These are phyloP conservation scores for Halophytophthora batemanensis DNA, from an alignment of 352 stramenopile species.

Conservation along the genomic window DNA sequence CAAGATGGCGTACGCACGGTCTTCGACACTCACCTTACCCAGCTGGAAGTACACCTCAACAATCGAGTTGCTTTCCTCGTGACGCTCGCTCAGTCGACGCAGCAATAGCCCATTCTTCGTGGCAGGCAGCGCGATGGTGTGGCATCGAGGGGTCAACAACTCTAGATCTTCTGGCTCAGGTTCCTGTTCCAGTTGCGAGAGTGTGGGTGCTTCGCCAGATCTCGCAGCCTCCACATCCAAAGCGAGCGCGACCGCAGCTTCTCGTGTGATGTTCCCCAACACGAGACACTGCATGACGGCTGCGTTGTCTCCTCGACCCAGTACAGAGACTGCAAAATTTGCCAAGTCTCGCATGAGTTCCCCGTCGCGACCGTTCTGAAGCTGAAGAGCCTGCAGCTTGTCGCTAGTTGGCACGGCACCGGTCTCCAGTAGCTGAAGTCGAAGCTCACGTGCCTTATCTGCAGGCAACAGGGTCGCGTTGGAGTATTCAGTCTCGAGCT, in stretches of 20 bases:
- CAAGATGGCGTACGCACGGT: conserved; percentile 65
- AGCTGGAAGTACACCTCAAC: conserved; percentile 87
- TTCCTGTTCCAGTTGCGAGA: conserved; percentile 17
- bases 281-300: conserved; percentile 33
- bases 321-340: conserved; percentile 16
- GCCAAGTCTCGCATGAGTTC: conserved; percentile 25
- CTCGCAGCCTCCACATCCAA: conserved; percentile 28
- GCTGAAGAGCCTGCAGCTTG: conserved; percentile 46
- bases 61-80: conserved; percentile 72
- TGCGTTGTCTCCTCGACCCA: conserved; percentile 18
- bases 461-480: conserved; percentile 67
- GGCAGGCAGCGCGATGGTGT: conserved; percentile 48
- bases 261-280: conserved; percentile 57
- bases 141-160: conserved; percentile 29
- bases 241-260: conserved; percentile 34
- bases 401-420: conserved; percentile 54
- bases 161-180: conserved; percentile 15
- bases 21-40: conserved; percentile 37
- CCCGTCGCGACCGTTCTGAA: conserved; percentile 8
- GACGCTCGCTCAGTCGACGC: conserved; percentile 56
- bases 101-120: conserved; percentile 59
- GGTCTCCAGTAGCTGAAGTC: conserved; percentile 66
- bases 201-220: conserved; percentile 5
- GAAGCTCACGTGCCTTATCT: conserved; percentile 63
- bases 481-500: conserved; percentile 62